Conservation (phyloP, 352 stramenopile species). For the Phytophthora citrophthora region DNA sequence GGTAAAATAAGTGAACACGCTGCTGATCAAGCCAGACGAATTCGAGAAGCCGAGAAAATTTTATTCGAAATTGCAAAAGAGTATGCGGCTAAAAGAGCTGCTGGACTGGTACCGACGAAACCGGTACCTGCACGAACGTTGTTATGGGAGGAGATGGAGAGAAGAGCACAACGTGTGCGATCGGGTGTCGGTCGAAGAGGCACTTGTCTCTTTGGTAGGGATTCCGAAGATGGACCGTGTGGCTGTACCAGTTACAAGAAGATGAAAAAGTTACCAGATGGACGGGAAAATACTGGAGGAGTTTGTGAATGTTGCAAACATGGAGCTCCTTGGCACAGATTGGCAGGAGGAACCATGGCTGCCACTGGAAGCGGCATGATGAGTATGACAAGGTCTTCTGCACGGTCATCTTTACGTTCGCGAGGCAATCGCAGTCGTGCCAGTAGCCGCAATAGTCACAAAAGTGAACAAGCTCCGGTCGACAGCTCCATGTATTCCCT, state of each 20-base stretch:
- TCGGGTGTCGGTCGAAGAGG: constrained; percentile 48
- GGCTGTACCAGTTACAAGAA: constrained; percentile 71
- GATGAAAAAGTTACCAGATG: constrained; percentile 41
- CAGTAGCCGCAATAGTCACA: constrained; percentile 44
- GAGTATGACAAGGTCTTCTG: constrained; percentile 13
- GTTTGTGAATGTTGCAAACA: constrained; percentile 78
- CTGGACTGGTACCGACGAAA: constrained; percentile 71
- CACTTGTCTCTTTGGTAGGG: constrained; percentile 72
- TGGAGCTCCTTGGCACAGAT: constrained; percentile 72
- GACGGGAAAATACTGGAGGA: constrained; percentile 55
- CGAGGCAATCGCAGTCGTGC: constrained; percentile 33
- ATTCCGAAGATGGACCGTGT: constrained; percentile 46
- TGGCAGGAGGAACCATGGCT: constrained; percentile 55
- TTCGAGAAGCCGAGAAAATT: constrained; percentile 71
- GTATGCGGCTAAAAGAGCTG: constrained; percentile 79
- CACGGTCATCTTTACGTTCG: constrained; percentile 23
- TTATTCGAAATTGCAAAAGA: constrained; percentile 81
- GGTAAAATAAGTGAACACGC: constrained; percentile 8
- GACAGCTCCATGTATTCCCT: constrained; percentile 44
- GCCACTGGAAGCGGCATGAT: constrained; percentile 23
- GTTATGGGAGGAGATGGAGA: constrained; percentile 82
- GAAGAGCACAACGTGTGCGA: constrained; percentile 43
- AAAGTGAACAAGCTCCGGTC: constrained; percentile 17
- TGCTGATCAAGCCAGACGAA: constrained; percentile 38
- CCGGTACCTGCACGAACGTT: constrained; percentile 76